Percentiles rank a stretch among this genome's conserved stretches.
Evolutionary conservation across 1,284 basidiomycete species (phyloP).

Genomic region (Pseudozyma sp.): DNA sequence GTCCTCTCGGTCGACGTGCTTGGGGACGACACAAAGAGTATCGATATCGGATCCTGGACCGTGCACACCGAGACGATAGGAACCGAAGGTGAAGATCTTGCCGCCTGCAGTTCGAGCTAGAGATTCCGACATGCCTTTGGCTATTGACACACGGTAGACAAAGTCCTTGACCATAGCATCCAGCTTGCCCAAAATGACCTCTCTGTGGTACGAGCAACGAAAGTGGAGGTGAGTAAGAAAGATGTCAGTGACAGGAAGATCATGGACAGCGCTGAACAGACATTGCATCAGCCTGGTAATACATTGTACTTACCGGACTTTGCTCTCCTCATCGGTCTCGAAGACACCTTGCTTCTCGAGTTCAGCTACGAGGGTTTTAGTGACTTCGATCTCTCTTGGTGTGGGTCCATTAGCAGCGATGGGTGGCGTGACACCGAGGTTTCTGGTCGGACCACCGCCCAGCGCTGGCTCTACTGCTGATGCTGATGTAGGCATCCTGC

Average conservation of each 20-base stretch:
- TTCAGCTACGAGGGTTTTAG: slow-evolving; percentile 86
- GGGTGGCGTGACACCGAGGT: slow-evolving; percentile 79
- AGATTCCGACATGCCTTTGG: slow-evolving; percentile 84
- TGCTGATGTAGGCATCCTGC: slow-evolving; percentile 42
- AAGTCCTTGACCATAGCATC: slow-evolving; percentile 93
- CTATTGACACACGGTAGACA: slow-evolving; percentile 84
- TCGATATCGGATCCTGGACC: slow-evolving; percentile 97
- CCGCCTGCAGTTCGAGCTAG: slow-evolving; percentile 89
- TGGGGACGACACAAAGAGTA: slow-evolving; percentile 97
- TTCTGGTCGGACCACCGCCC: slow-evolving; percentile 45
- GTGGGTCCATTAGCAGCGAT: slow-evolving; percentile 75
- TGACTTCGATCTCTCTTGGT: slow-evolving; percentile 72
- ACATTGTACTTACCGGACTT: slow-evolving; percentile 79
- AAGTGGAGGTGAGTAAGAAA: not conserved
- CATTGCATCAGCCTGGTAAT: not conserved
- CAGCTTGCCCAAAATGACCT: slow-evolving; percentile 90
- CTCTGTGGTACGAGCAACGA: slow-evolving; percentile 73
- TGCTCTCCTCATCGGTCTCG: slow-evolving; percentile 88
- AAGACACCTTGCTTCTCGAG: slow-evolving; percentile 87
- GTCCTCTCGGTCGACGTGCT: slow-evolving; percentile 93
- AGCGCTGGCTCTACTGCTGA: slow-evolving; percentile 50
- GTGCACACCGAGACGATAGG: slow-evolving; percentile 85
- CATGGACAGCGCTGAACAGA: not conserved
- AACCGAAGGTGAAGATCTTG: slow-evolving; percentile 99
- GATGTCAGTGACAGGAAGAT: too few species aligned